Evolutionary conservation across 106 monocot species (phyloP).

Genomic region (Apostasia ramifera): DNA sequence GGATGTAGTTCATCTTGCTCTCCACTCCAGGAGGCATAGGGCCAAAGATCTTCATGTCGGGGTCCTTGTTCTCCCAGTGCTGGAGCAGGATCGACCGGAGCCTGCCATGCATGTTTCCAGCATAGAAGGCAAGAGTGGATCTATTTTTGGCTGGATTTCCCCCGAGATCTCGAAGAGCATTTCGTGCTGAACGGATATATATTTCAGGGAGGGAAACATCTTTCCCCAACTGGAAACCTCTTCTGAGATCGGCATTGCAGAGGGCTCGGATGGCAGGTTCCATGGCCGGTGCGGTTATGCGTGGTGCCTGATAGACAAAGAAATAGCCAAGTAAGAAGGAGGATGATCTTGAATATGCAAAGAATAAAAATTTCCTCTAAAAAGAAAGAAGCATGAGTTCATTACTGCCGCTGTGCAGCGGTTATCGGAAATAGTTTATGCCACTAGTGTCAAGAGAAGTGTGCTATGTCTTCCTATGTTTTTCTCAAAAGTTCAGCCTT

Average conservation of each 20-base stretch:
- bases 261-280: constrained; percentile 32
- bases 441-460: too few species aligned
- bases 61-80: constrained; percentile 63
- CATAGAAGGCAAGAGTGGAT: constrained; percentile 54
- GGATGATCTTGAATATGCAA: too few species aligned
- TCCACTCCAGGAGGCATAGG: constrained; percentile 22
- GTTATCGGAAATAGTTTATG: too few species aligned
- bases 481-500: too few species aligned
- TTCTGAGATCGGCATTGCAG: constrained; percentile 32
- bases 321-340: too few species aligned
- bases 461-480: too few species aligned
- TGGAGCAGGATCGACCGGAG: constrained; percentile 43
- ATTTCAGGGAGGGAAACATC: constrained; percentile 56
- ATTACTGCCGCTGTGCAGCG: too few species aligned
- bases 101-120: constrained; percentile 65
- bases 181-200: constrained; percentile 18
- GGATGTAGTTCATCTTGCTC: constrained; percentile 32
- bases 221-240: constrained; percentile 40
- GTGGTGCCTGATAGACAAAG: constrained; percentile 31
- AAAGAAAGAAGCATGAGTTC: too few species aligned
- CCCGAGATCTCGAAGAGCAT: constrained; percentile 39
- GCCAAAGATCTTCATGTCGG: constrained; percentile 60
- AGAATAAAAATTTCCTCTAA: too few species aligned
- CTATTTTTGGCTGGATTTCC: constrained; percentile 30
- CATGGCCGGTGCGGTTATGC: constrained; percentile 35